Conservation (phyloP, 345 rosid genomes). For the Viola odorata region DNA sequence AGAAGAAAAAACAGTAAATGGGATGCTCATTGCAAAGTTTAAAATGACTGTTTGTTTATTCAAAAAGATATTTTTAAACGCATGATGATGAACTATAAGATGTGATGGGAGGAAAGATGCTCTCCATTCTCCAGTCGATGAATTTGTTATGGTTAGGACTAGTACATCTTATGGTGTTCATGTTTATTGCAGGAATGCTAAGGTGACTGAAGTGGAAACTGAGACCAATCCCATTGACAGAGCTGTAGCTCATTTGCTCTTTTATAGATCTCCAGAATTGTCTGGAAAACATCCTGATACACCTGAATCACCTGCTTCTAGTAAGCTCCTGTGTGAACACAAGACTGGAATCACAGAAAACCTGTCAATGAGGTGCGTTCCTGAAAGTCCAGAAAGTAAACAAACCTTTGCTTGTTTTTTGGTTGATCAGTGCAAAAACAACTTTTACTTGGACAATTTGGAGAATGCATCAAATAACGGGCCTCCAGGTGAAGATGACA, state of each 20-base stretch:
- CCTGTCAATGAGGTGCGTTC: slow-evolving; percentile 22
- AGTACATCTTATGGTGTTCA: not conserved
- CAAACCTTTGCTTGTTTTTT: slow-evolving; percentile 23
- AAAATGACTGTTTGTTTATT: no score
- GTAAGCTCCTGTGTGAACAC: slow-evolving; percentile 36
- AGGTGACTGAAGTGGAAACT: slow-evolving; percentile 61
- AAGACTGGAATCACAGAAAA: slow-evolving; percentile 21
- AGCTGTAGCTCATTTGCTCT: slow-evolving; percentile 81
- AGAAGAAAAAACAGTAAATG: no score
- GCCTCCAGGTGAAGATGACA: slow-evolving; percentile 31
- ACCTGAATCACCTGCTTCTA: slow-evolving; percentile 52
- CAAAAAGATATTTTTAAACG: no score
- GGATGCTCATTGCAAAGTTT: no score
- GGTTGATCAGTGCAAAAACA: slow-evolving; percentile 18
- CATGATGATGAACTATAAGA: no score
- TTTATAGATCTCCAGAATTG: slow-evolving; percentile 57
- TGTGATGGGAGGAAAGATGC: no score
- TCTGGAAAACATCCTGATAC: slow-evolving; percentile 43
- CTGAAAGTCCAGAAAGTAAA: slow-evolving; percentile 26
- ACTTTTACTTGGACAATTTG: slow-evolving; percentile 18
- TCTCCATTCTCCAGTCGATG: no score
- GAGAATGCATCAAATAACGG: slow-evolving; percentile 39
- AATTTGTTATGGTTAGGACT: no score
- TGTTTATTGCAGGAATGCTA: slow-evolving; percentile 35
- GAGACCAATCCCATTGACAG: slow-evolving; percentile 89